These are phyloP conservation scores for Trichoderma arundinaceum DNA, from an alignment of 2,329 filamentous ascomycete genomes.

Conservation along the genomic window DNA sequence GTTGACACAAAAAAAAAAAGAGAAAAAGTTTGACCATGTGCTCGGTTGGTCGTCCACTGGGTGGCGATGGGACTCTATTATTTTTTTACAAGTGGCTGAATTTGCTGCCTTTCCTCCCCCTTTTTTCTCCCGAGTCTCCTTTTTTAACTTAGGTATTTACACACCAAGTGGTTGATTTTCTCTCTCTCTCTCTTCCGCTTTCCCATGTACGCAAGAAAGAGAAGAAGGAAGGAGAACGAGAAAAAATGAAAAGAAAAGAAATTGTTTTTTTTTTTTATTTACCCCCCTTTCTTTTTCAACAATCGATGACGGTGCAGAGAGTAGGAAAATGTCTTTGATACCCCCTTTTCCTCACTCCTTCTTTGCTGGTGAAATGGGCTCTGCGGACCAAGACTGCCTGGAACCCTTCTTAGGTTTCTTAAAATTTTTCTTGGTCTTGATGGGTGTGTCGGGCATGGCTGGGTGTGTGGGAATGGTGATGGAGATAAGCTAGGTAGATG, in stretches of 20 bases:
- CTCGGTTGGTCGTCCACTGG: slow-evolving; percentile 37
- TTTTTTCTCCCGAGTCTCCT: background rate
- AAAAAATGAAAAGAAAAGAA: background rate
- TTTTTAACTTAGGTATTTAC: background rate
- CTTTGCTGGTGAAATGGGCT: background rate
- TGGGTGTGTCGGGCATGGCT: background rate
- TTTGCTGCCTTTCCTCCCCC: background rate
- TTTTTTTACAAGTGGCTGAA: slow-evolving; percentile 37
- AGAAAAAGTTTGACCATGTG: slow-evolving; percentile 39
- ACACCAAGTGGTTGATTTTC: slow-evolving; percentile 1
- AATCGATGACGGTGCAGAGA: background rate
- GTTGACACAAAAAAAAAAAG: slow-evolving; percentile 36
- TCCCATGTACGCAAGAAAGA: background rate
- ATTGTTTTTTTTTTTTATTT: background rate
- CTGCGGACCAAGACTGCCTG: background rate
- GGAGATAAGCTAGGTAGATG: background rate
- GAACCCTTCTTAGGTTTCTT: background rate
- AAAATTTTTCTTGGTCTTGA: background rate
- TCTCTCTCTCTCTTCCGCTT: background rate
- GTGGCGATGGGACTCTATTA: slow-evolving; percentile 32
- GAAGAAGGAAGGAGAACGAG: too few species aligned
- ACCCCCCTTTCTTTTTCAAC: background rate
- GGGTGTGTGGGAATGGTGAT: background rate
- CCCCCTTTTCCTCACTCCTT: background rate
- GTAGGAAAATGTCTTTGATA: slow-evolving; percentile 4